phyloP scores from a whole-genome alignment of 1,139 yeast genomes.

The Scheffersomyces illinoinensis region DNA sequence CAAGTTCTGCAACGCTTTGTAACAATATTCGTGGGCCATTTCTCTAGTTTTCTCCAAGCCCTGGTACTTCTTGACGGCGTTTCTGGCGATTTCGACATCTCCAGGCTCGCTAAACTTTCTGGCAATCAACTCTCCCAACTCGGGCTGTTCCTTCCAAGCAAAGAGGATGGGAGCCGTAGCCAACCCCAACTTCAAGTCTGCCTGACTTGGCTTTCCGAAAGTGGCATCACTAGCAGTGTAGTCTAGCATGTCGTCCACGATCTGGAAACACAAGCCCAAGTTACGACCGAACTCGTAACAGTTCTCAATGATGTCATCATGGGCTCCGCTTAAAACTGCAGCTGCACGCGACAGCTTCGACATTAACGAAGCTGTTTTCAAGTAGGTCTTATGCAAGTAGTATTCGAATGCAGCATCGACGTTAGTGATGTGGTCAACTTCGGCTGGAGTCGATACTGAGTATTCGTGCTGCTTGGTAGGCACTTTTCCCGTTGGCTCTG shows the following conservation, averaged over 20 bases:
- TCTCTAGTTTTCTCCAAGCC: conserved; percentile 78
- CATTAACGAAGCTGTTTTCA: conserved; percentile 93
- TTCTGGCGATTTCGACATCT: conserved; percentile 78
- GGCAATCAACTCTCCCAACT: conserved; percentile 77
- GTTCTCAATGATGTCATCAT: conserved; percentile 70
- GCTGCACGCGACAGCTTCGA: conserved; percentile 95
- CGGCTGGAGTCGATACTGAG: conserved; percentile 42
- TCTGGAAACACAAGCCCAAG: conserved; percentile 91
- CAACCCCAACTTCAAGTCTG: conserved; percentile 88
- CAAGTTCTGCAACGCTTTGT: conserved; percentile 71
- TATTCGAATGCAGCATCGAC: conserved; percentile 90
- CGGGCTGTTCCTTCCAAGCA: conserved; percentile 91
- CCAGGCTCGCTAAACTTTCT: conserved; percentile 81
- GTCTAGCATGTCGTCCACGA: conserved; percentile 95
- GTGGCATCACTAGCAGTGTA: conserved; percentile 81
- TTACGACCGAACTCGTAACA: conserved; percentile 92
- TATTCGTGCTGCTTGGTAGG: conserved; percentile 63
- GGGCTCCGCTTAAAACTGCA: conserved; percentile 88
- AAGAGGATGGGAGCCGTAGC: conserved; percentile 96
- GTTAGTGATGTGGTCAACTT: conserved; percentile 64
- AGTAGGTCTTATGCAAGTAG: conserved; percentile 89
- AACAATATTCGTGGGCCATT: conserved; percentile 78
- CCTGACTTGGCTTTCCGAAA: conserved; percentile 94
- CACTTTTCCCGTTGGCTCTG: conserved; percentile 64
- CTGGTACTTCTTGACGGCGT: conserved; percentile 65